Evolutionary conservation across 2,329 filamentous ascomycete genomes (phyloP).

Genomic region (Exophiala dermatitidis): DNA sequence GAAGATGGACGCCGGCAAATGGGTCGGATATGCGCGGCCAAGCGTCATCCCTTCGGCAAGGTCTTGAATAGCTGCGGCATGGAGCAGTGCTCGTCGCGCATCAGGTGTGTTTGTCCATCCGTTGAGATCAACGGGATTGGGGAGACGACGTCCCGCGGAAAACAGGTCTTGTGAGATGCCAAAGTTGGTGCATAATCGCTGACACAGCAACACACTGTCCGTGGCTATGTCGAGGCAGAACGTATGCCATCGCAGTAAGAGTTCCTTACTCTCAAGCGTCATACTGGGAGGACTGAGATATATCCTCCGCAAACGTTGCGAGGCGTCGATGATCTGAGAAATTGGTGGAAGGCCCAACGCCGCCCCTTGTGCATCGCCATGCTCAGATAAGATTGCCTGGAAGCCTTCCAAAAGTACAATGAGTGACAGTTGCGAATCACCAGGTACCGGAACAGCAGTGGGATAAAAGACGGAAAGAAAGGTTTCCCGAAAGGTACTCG

Average conservation of each 20-base stretch:
- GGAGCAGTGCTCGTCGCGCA: slow-evolving; percentile 37
- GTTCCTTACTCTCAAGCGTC: slow-evolving; percentile 34
- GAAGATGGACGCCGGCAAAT: slow-evolving; percentile 41
- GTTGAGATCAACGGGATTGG: slow-evolving; percentile 4
- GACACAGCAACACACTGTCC: slow-evolving; percentile 36
- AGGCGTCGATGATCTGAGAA: slow-evolving; percentile 33
- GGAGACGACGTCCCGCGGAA: background rate
- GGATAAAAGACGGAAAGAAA: background rate
- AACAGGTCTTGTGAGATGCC: background rate
- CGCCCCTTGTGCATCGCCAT: slow-evolving; percentile 33
- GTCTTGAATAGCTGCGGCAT: slow-evolving; percentile 41
- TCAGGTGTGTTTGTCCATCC: slow-evolving; percentile 36
- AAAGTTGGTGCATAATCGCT: slow-evolving; percentile 33
- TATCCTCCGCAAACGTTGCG: slow-evolving; percentile 33
- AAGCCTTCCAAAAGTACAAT: slow-evolving; percentile 40
- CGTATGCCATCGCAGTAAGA: slow-evolving; percentile 40
- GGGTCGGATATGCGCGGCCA: slow-evolving; percentile 40
- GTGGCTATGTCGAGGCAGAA: slow-evolving; percentile 39
- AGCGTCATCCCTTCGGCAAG: slow-evolving; percentile 40
- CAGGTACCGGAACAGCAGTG: background rate
- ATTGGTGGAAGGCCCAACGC: slow-evolving; percentile 36
- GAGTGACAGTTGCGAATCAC: slow-evolving; percentile 34
- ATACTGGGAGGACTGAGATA: slow-evolving; percentile 33
- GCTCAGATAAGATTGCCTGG: slow-evolving; percentile 38
- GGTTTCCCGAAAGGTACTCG: background rate